Base-by-base conservation (phyloP, 1,139 yeast genomes). In the Suhomyces coccinellae region DNA sequence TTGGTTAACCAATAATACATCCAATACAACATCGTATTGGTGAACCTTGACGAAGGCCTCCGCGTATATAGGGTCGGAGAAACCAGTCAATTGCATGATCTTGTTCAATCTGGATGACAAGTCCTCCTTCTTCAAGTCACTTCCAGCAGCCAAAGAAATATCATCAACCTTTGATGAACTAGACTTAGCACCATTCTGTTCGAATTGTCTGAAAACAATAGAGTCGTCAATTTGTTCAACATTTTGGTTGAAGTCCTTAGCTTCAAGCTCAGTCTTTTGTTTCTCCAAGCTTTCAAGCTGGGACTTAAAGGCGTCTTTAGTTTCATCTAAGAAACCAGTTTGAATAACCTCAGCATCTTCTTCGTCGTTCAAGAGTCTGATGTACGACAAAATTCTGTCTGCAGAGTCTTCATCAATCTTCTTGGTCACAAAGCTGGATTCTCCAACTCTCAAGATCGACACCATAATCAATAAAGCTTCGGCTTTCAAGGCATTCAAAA, bases 21-120 rank as follows among this genome's bases (percentile, higher is more conserved):
- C 99, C 59, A 95, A 77, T 0, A 90, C 93, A 57, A 95, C 96
- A 65, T 95, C 99, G 65, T 87, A 93, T 67, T 95, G 99, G 58
- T 93, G 96, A 17, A 90, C 95, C 55, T 88, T 88, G 54, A 95
- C 88, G 60, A 86, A 88, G 0, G 98, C 99, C 69, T 95, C 99
- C 5, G 97, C 98, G 62, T 95, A 95, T 33, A 95, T 95, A 20
- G 99, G 96, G 64, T 95, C 99, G 0, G 97, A 87, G 67, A 90
- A 95, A 31, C 99, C 99, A 27, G 99, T 93, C 54, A 95, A 80
- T 65, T 89, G 98, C 45, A 90, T 84, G 57, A 95, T 88, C 66
- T 88, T 89, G 64, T 83, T 86, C 60, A 95, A 79, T 67, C 89
- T 85, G 1, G 97, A 89, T 20, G 82, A 75, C 56, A 79, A 75